phyloP scores from a whole-genome alignment of 1,284 basidiomycete species.

The Xerocomus nothofagi region DNA sequence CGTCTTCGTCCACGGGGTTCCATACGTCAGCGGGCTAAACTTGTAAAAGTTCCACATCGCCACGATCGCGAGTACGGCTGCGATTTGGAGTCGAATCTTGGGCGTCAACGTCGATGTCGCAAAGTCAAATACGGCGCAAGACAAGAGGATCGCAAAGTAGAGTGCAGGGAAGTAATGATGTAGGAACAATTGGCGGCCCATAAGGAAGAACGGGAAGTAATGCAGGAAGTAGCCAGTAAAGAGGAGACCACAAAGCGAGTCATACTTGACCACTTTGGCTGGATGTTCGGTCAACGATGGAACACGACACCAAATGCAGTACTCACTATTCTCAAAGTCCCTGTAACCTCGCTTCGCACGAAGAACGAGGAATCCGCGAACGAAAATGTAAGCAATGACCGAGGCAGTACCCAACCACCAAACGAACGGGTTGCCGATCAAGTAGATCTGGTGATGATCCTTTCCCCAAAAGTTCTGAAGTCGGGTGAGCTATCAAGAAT shows the following conservation, averaged over 20 bases:
- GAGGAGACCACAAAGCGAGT: slow-evolving; percentile 87
- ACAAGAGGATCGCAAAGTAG: slow-evolving; percentile 88
- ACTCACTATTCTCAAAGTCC: slow-evolving; percentile 89
- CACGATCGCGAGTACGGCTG: slow-evolving; percentile 67
- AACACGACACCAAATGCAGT: rapidly evolving
- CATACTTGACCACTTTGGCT: slow-evolving; percentile 92
- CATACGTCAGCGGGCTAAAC: slow-evolving; percentile 87
- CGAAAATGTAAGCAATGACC: slow-evolving; percentile 64
- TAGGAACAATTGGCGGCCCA: slow-evolving; percentile 94
- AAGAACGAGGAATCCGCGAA: slow-evolving; percentile 80
- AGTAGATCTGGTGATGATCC: slow-evolving; percentile 92
- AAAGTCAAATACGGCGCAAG: slow-evolving; percentile 82
- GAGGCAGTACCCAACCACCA: slow-evolving; percentile 86
- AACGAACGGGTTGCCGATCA: slow-evolving; percentile 91
- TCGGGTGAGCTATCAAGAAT: background rate
- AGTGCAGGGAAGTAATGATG: slow-evolving; percentile 97
- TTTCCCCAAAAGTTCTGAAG: slow-evolving; percentile 96
- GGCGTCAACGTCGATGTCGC: slow-evolving; percentile 79
- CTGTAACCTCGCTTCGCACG: slow-evolving; percentile 88
- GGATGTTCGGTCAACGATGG: background rate
- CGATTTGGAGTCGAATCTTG: slow-evolving; percentile 76
- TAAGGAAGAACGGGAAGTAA: slow-evolving; percentile 95
- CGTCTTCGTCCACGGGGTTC: slow-evolving; percentile 80
- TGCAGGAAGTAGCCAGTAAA: slow-evolving; percentile 93
- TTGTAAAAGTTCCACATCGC: slow-evolving; percentile 79